phyloP scores from a whole-genome alignment of 2,329 filamentous ascomycete genomes.

The Mycogone perniciosa region DNA sequence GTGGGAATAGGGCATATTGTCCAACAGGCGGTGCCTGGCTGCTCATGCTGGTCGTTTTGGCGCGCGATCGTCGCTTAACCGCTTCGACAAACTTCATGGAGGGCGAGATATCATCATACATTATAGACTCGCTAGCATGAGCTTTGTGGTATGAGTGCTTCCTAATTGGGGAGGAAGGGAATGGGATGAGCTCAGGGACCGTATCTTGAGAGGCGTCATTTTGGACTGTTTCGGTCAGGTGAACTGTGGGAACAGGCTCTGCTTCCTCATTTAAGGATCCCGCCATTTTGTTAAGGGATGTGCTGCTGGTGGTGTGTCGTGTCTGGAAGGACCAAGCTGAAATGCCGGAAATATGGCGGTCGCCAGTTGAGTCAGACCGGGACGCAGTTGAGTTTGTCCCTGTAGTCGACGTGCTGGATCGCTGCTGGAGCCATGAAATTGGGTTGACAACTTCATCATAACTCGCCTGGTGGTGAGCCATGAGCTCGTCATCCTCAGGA shows the following conservation, averaged over 20 bases:
- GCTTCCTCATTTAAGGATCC: conserved; percentile 25
- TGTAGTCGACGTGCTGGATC: conserved; percentile 51
- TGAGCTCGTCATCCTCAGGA: conserved; percentile 29
- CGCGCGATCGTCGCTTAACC: conserved; percentile 31
- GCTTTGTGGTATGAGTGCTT: conserved; percentile 28
- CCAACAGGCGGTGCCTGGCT: conserved; percentile 37
- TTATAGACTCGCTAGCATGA: conserved; percentile 33
- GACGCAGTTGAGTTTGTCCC: conserved; percentile 40
- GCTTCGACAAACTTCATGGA: conserved; percentile 1
- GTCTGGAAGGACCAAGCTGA: conserved; percentile 50
- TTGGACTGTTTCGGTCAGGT: conserved; percentile 16
- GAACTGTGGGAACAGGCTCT: conserved; percentile 26
- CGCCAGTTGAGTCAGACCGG: conserved; percentile 41
- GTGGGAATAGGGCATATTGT: conserved; percentile 42
- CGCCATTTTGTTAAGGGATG: conserved; percentile 34
- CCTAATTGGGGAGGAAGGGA: conserved; percentile 19
- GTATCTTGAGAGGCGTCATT: conserved; percentile 22
- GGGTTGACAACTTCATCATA: conserved; percentile 15
- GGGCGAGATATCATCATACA: conserved; percentile 23
- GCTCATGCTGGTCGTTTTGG: conserved; percentile 42
- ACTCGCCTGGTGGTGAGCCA: conserved; percentile 12
- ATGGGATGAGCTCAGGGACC: conserved; percentile 30
- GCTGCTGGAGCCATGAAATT: conserved; percentile 31
- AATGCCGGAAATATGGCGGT: conserved; percentile 47
- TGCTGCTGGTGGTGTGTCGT: conserved; percentile 47